Evolutionary conservation across 306 rosid species (phyloP).

Genomic region (Acacia acuminata): DNA sequence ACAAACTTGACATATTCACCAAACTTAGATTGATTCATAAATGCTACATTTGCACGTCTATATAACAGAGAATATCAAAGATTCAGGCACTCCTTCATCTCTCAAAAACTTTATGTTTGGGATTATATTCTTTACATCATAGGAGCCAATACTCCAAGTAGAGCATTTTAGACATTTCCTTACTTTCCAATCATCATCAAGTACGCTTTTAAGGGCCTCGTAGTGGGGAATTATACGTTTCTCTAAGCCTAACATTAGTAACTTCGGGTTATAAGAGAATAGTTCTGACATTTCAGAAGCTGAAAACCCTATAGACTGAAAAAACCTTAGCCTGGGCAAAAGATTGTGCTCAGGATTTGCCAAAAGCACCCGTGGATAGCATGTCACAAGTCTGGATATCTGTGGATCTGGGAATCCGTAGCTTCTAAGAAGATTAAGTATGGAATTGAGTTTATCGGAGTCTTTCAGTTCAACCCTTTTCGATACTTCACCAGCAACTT

Average conservation of each 20-base stretch:
- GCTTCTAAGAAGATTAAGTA: constrained; percentile 29
- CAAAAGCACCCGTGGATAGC: constrained; percentile 11
- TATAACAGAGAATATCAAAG: neutral
- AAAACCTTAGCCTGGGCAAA: constrained; percentile 40
- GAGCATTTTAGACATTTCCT: neutral
- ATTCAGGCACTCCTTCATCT: neutral
- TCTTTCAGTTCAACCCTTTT: neutral
- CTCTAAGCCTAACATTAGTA: constrained; percentile 32
- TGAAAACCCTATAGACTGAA: constrained; percentile 39
- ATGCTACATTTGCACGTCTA: neutral
- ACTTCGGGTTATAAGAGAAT: neutral
- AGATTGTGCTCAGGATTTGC: constrained; percentile 35
- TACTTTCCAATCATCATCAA: neutral
- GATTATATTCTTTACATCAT: neutral
- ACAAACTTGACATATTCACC: neutral
- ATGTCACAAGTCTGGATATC: constrained; percentile 15
- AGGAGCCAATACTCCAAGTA: neutral
- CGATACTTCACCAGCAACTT: constrained; percentile 10
- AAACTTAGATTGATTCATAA: neutral
- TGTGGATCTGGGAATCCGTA: constrained; percentile 38
- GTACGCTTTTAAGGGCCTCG: neutral
- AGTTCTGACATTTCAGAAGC: constrained; percentile 24
- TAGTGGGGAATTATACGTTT: neutral
- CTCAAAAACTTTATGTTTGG: neutral
- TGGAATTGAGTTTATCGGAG: constrained; percentile 8